Conservation (phyloP, 331 rosid species). For the Telfairia occidentalis region DNA sequence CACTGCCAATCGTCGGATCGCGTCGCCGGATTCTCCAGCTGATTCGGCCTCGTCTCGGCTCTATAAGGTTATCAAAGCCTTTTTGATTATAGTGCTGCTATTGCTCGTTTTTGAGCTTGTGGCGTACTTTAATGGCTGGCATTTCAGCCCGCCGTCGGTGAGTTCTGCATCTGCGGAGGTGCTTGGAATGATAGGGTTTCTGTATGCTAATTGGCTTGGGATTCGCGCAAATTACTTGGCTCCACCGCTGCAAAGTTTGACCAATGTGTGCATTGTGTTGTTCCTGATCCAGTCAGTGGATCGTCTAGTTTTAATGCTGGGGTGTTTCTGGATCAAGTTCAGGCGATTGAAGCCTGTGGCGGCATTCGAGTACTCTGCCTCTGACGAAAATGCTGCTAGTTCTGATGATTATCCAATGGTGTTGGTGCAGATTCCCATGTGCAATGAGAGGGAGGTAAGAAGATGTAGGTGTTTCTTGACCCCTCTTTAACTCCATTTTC, state of each 20-base stretch:
- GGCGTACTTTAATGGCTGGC: slow-evolving; percentile 94
- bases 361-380: slow-evolving; percentile 33
- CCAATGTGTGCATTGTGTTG: slow-evolving; percentile 62
- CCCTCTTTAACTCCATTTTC: slow-evolving; percentile 19
- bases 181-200: slow-evolving; percentile 39
- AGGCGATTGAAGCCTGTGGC: slow-evolving; percentile 56
- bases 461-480: slow-evolving; percentile 67
- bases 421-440: slow-evolving; percentile 89
- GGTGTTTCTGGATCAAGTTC: slow-evolving; percentile 90
- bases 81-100: slow-evolving; percentile 43
- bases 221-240: slow-evolving; percentile 59
- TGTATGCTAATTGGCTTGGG: slow-evolving; percentile 64
- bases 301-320: slow-evolving; percentile 61
- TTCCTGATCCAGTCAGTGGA: slow-evolving; percentile 82
- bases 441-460: slow-evolving; percentile 99
- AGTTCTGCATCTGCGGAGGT: slow-evolving; percentile 51
- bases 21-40: slow-evolving; percentile 32
- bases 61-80: slow-evolving; percentile 54
- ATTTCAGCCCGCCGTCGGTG: slow-evolving; percentile 63
- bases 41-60: slow-evolving; percentile 65
- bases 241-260: slow-evolving; percentile 69
- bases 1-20: slow-evolving; percentile 62
- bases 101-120: slow-evolving; percentile 58
- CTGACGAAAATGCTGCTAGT: slow-evolving; percentile 22
- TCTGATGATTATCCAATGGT: slow-evolving; percentile 82